A percentile compares a stretch with the other conserved stretches of the same genome.
phyloP scores from a whole-genome alignment of 176 grass and related monocot genomes.

The Urochloa ruziziensis region DNA sequence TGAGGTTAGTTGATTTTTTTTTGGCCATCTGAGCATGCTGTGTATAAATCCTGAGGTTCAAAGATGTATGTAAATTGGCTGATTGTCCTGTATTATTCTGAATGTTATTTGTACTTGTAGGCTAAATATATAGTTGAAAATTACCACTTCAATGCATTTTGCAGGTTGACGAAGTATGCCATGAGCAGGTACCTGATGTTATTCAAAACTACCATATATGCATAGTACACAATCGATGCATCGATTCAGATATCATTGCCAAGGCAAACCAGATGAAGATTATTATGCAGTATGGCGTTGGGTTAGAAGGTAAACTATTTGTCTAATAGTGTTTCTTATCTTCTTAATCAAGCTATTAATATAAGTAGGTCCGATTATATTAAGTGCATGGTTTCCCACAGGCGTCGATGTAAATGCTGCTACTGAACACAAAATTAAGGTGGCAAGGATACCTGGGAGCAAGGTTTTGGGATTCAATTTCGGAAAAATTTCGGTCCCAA shows the following conservation, averaged over 20 bases:
- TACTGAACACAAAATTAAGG: too few species aligned
- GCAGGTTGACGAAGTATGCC: conserved; percentile 70
- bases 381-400: background rate
- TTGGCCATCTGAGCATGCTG: background rate
- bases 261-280: too few species aligned
- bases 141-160: conserved; percentile 13
- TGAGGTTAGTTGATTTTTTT: conserved; percentile 40
- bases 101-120: background rate
- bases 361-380: conserved; percentile 6
- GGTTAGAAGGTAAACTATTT: conserved; percentile 66
- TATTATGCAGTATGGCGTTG: too few species aligned
- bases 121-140: background rate
- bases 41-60: background rate
- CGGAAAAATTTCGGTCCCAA: too few species aligned
- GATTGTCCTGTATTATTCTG: too few species aligned
- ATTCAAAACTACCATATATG: conserved; percentile 80
- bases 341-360: background rate
- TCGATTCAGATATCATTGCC: conserved; percentile 64
- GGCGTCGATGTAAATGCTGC: too few species aligned
- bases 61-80: background rate
- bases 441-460: conserved; percentile 87
- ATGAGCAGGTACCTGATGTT: conserved; percentile 67
- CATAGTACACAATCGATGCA: conserved; percentile 51
- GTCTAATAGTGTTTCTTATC: background rate
- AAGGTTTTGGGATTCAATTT: too few species aligned